Evolutionary conservation across 1,139 yeast genomes (phyloP).

Genomic region (Saccharomycopsis phalli): DNA sequence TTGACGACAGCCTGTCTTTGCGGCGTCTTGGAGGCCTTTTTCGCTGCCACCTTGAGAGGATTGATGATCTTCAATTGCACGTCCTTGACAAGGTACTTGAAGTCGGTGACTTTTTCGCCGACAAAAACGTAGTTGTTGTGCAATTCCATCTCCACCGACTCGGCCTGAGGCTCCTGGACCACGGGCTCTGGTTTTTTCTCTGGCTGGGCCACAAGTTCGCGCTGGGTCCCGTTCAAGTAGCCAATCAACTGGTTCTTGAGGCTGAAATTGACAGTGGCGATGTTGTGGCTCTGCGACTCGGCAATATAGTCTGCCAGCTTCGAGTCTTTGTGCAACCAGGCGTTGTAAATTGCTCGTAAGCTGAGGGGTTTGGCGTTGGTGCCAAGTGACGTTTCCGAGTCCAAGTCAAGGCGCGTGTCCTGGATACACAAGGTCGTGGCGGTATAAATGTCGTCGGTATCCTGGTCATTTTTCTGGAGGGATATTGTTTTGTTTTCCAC

Average conservation of each 20-base stretch:
- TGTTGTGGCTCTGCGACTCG: slow-evolving; percentile 54
- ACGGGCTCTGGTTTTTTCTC: slow-evolving; percentile 2
- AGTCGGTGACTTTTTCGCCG: slow-evolving; percentile 69
- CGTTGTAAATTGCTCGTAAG: slow-evolving; percentile 62
- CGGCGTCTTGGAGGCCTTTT: slow-evolving; percentile 18
- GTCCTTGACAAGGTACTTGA: slow-evolving; percentile 64
- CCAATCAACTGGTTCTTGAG: slow-evolving; percentile 79
- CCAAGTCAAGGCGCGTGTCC: slow-evolving; percentile 28
- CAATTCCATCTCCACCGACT: slow-evolving; percentile 50
- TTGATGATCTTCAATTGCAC: slow-evolving; percentile 55
- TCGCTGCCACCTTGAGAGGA: slow-evolving; percentile 40
- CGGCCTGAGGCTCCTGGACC: no score
- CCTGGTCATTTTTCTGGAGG: not conserved
- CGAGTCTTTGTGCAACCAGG: slow-evolving; percentile 71
- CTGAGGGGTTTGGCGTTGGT: slow-evolving; percentile 43
- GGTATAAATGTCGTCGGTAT: slow-evolving; percentile 1
- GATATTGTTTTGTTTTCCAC: not conserved
- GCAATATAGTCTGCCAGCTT: slow-evolving; percentile 77
- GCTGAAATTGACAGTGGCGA: slow-evolving; percentile 70
- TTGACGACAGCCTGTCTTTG: no score
- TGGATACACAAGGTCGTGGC: slow-evolving; percentile 10
- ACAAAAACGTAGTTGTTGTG: slow-evolving; percentile 75
- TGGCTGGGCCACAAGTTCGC: slow-evolving; percentile 30
- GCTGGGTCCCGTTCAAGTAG: slow-evolving; percentile 67
- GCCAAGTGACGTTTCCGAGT: slow-evolving; percentile 46